A percentile compares a stretch with the other conserved stretches of the same genome.
phyloP scores from a whole-genome alignment of 139 green algal species.

The Chloropicon primus region DNA sequence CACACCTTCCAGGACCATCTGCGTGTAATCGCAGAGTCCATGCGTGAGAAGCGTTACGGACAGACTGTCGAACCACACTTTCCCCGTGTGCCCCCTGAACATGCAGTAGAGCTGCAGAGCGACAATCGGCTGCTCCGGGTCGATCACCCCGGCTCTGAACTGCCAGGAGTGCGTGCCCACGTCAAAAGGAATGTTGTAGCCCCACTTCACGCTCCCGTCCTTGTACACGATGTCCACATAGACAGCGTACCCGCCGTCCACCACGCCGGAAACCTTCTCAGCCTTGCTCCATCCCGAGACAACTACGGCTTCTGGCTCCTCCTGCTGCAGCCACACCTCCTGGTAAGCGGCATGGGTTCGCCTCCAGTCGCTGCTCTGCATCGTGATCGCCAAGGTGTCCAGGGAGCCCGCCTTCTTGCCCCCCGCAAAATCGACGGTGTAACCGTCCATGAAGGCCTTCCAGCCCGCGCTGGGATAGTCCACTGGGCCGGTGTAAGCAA shows the following conservation, averaged over 20 bases:
- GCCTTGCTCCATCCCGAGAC: conserved; percentile 15
- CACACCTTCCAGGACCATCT: conserved; percentile 5
- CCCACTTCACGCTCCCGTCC: conserved; percentile 13
- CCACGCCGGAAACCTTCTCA: conserved; percentile 13
- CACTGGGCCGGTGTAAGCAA: neutral
- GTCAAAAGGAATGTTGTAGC: conserved; percentile 15
- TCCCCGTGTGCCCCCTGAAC: conserved; percentile 16
- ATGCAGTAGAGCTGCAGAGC: conserved; percentile 10
- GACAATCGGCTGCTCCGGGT: conserved; percentile 12
- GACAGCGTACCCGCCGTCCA: conserved; percentile 12
- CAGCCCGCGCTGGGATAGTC: neutral
- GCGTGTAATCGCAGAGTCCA: conserved; percentile 16
- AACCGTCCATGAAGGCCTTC: neutral
- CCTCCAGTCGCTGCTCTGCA: conserved; percentile 13
- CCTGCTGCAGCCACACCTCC: conserved; percentile 13
- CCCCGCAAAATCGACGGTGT: neutral
- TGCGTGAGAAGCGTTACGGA: conserved; percentile 10
- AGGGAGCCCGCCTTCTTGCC: neutral
- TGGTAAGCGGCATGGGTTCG: conserved; percentile 3
- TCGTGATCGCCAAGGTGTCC: conserved; percentile 6
- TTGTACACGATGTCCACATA: conserved; percentile 18
- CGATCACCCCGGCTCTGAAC: conserved; percentile 18
- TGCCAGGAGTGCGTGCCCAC: conserved; percentile 19
- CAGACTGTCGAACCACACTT: conserved; percentile 16
- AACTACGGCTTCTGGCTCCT: conserved; percentile 7